phyloP scores from a whole-genome alignment of 164 flowering plant genomes.

The Santalum album region DNA sequence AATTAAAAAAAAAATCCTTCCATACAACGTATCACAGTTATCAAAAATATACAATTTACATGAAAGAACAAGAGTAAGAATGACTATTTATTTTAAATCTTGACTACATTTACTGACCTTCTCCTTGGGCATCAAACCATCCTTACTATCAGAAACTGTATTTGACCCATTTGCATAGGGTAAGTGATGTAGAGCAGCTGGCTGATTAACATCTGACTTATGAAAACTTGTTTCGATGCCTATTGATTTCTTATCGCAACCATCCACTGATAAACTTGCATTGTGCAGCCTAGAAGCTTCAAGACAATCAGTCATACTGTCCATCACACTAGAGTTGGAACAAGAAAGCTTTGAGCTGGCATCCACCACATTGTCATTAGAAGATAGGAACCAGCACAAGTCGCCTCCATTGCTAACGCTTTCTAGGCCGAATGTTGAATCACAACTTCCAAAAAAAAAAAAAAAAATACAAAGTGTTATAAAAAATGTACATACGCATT shows the following conservation, averaged over 20 bases:
- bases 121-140: constrained; percentile 15
- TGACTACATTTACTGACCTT: constrained; percentile 25
- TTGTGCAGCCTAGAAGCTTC: constrained; percentile 17
- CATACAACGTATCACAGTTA: too few relatives aligned
- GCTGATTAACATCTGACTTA: constrained; percentile 15
- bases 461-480: too few relatives aligned
- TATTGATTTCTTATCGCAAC: constrained; percentile 12
- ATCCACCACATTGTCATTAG: constrained; percentile 37
- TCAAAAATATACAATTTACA: too few relatives aligned
- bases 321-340: constrained; percentile 24
- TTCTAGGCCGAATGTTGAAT: constrained; percentile 61
- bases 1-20: too few relatives aligned
- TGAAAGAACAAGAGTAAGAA: too few relatives aligned
- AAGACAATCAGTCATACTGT: constrained; percentile 20
- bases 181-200: constrained; percentile 12
- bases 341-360: constrained; percentile 27
- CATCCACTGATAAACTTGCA: constrained; percentile 13
- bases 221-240: constrained; percentile 13
- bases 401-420: constrained; percentile 41
- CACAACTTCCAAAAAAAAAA: constrained; percentile 59
- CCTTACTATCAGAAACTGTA: constrained; percentile 20
- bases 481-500: too few relatives aligned
- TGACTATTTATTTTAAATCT: too few relatives aligned
- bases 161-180: constrained; percentile 20
- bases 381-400: constrained; percentile 54